Base-by-base conservation (phyloP, 148 eudicot species). In the Vaccinium corymbosum region DNA sequence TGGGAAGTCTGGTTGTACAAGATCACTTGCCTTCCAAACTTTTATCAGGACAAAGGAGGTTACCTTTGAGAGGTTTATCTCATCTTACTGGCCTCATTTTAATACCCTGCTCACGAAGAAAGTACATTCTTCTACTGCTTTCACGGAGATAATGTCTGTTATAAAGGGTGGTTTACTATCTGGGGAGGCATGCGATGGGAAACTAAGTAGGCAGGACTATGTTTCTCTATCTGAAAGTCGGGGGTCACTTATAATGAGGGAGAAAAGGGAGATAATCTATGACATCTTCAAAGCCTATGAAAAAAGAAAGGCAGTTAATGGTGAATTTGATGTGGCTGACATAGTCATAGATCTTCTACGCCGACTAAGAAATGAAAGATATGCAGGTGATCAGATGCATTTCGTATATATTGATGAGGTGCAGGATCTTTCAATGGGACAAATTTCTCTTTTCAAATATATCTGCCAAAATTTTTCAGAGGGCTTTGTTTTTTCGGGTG, bases 401-500 rank as follows among this genome's bases (percentile, higher is more conserved):
- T 92, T 86, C 82, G 94, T 92, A 46, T 90, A 85, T 81, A 84
- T 92, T n/a, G 94, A 92, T 86, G 94, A 92, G 80, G 94, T 90
- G 29, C 94, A 92, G 80, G 94, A 92, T 72, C 84, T 92, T 80
- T 81, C 94, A 1, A 89, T 92, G 89, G 87, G 90, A 76, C 94
- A 92, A 83, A 90, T 92, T 75, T 61, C 88, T 78, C 87, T 92
- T 2, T 90, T 92, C 55, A 90, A 90, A 53, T 89, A 88, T 19
- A 85, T 94, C 7, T 94, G 95, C 85, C 84, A 73, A 75, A 94
- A 93, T 89, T 90, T 94, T 49, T 91, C 90, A 1, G 94, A 94
- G 50, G 98, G 98, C 3, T 94, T 94, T 86, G 91, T 90, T 53
- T 92, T 94, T 83, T 88, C 93, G 12, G 98, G 98, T 32, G 98